A percentile compares a stretch with the other conserved stretches of the same genome.
Evolutionary conservation across 768 basidiomycete genomes (phyloP).

Genomic region (Lentinula lateritia): DNA sequence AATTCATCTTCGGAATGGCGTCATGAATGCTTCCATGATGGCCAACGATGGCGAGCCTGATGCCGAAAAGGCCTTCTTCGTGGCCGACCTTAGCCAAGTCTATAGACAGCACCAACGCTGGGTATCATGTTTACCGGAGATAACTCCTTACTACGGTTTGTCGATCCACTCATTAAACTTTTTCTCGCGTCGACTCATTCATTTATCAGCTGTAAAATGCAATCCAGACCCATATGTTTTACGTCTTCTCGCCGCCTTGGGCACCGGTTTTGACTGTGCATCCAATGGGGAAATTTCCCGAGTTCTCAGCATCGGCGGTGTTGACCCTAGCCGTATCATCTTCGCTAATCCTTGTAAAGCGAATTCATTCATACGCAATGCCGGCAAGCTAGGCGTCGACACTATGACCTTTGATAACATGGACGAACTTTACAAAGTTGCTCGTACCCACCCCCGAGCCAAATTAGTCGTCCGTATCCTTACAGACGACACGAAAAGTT

Average conservation of each 20-base stretch:
- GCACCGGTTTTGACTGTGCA: constrained; percentile 95
- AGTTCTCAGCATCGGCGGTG: constrained; percentile 68
- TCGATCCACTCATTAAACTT: constrained; percentile 1
- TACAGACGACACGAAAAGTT: constrained; percentile 94
- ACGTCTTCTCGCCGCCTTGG: constrained; percentile 83
- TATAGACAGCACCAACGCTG: constrained; percentile 84
- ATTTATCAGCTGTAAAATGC: constrained; percentile 81
- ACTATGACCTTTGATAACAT: constrained; percentile 98
- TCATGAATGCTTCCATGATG: constrained; percentile 56
- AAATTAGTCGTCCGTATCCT: constrained; percentile 91
- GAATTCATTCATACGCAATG: constrained; percentile 52
- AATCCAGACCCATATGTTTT: constrained; percentile 65
- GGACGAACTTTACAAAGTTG: constrained; percentile 93
- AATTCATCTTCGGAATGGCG: constrained; percentile 70
- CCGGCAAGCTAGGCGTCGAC: constrained; percentile 60
- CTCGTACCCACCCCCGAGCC: constrained; percentile 72
- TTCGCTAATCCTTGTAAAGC: constrained; percentile 99
- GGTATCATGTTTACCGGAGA: constrained; percentile 67
- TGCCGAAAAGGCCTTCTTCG: constrained; percentile 95
- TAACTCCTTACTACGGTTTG: constrained; percentile 91
- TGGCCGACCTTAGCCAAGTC: constrained; percentile 86
- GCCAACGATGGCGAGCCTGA: constrained; percentile 53
- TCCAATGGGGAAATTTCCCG: constrained; percentile 88
- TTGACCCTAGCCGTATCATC: constrained; percentile 61
- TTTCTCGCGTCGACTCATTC: not conserved